Conservation (phyloP, 306 rosid species). For the Fagus crenata region DNA sequence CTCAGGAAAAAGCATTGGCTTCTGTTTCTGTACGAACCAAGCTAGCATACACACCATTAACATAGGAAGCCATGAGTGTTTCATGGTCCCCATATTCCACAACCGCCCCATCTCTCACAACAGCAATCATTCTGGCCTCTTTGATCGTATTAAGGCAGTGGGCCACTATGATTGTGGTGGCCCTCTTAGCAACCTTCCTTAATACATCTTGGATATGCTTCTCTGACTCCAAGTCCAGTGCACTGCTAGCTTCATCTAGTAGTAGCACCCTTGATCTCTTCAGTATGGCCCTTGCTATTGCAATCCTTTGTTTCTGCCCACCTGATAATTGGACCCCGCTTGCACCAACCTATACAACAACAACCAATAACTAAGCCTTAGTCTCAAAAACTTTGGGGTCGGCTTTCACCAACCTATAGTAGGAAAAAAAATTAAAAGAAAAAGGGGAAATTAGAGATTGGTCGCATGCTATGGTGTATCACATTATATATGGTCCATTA, state of each 20-base stretch:
- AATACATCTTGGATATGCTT: constrained; percentile 71
- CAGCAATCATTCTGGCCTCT: constrained; percentile 73
- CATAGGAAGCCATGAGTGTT: constrained; percentile 52
- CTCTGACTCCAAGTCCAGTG: constrained; percentile 83
- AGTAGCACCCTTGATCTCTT: constrained; percentile 70
- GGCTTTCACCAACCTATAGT: constrained; percentile 50
- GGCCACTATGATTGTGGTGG: constrained; percentile 78
- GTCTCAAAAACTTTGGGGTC: no score
- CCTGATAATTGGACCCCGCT: constrained; percentile 84
- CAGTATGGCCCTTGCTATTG: constrained; percentile 81
- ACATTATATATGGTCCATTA: no score
- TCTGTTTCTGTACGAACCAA: constrained; percentile 72
- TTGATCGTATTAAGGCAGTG: constrained; percentile 74
- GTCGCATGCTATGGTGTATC: no score
- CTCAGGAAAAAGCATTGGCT: constrained; percentile 66
- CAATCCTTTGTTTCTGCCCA: constrained; percentile 87
- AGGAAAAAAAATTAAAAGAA: constrained; percentile 4
- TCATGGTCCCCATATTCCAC: constrained; percentile 78
- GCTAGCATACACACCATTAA: constrained; percentile 63
- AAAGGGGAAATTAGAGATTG: neutral
- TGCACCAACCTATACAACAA: constrained; percentile 57
- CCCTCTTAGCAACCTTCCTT: constrained; percentile 41
- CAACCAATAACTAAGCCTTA: no score
- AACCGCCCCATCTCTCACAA: constrained; percentile 65
- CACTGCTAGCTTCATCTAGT: constrained; percentile 96